Evolutionary conservation across 2,329 filamentous ascomycete genomes (phyloP).

Genomic region (Fusarium algeriense): DNA sequence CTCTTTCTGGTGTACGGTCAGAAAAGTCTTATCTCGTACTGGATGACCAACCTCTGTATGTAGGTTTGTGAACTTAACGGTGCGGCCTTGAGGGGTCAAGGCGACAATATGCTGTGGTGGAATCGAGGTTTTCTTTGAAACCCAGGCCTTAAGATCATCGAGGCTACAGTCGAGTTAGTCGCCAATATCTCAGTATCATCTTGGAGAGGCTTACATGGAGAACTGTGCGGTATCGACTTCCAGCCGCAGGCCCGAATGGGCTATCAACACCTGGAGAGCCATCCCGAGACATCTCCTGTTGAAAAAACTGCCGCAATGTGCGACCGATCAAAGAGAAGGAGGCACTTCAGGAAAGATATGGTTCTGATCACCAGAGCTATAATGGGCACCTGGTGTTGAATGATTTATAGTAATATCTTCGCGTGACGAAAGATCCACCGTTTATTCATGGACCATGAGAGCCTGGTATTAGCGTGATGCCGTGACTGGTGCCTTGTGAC

Average conservation of each 20-base stretch:
- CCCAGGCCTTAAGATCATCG: slow-evolving; percentile 87
- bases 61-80: slow-evolving; percentile 83
- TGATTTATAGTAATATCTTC: slow-evolving; percentile 38
- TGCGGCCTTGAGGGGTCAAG: slow-evolving; percentile 86
- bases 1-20: slow-evolving; percentile 71
- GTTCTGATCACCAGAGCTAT: slow-evolving; percentile 23
- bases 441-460: slow-evolving; percentile 38
- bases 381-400: slow-evolving; percentile 21
- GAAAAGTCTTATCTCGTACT: slow-evolving; percentile 8
- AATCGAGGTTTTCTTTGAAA: slow-evolving; percentile 80
- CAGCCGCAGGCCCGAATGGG: slow-evolving; percentile 91
- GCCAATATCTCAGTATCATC: not conserved
- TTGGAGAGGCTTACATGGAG: slow-evolving; percentile 67
- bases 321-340: slow-evolving; percentile 35
- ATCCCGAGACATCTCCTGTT: slow-evolving; percentile 72
- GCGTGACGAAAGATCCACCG: slow-evolving; percentile 44
- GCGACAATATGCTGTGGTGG: slow-evolving; percentile 84
- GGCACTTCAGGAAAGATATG: slow-evolving; percentile 28
- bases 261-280: slow-evolving; percentile 91
- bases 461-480: slow-evolving; percentile 50
- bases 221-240: slow-evolving; percentile 81
- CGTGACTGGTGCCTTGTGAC: slow-evolving; percentile 52
- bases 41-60: slow-evolving; percentile 74
- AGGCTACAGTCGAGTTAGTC: slow-evolving; percentile 64
- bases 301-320: slow-evolving; percentile 47